Evolutionary conservation across 441 rosid species (phyloP), one percentile per base, ranked within the genome.

Genomic region (Eutrema salsugineum): DNA sequence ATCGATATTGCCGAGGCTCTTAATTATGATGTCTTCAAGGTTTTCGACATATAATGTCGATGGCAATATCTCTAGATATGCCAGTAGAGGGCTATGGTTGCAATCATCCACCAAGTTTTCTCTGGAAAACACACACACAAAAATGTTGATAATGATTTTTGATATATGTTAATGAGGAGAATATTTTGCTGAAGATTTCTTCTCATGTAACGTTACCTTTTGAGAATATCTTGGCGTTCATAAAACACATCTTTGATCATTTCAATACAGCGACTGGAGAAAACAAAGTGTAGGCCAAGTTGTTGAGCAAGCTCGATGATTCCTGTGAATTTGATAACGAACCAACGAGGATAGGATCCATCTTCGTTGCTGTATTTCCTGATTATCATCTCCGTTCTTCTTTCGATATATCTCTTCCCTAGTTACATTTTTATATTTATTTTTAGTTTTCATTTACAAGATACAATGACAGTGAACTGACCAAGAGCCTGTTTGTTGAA

Each of bases 31-130:
- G 2, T 47, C 59, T 57, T 85, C 75, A 35, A 53, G 9, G 35
- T 68, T 77, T 32, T 72, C 28, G 12, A 42, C 8, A 35, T 61
- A 39, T 50, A 36, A 3, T 0, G 63, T 22, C 3, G 71, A n/a
- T 11, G 85, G 82, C 80, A 85, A 38, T 9, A 82, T 82, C 77
- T 88, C 91, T 5, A 82, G 65, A 56, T 78, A 85, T 17, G 82
- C 77, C 28, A 86, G 14, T 11, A 86, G 64, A 42, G 77, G 83
- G 28, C 71, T 54, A 53, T 68, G 76, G 53, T 43, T 20, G 15
- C 56, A 22, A 30, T 60, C 49, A 24, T 56, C 87, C 46, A 54
- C 70, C 27, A 77, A 73, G 8, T 71, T 69, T 75, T 85, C 86
- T 42, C 87, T 79, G 66, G 11, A 14, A 67, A 40, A 43, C 12